Percentiles rank a stretch among this genome's conserved stretches.
Conservation (phyloP, 495 filamentous ascomycete species). For the Penicillium pulvis region DNA sequence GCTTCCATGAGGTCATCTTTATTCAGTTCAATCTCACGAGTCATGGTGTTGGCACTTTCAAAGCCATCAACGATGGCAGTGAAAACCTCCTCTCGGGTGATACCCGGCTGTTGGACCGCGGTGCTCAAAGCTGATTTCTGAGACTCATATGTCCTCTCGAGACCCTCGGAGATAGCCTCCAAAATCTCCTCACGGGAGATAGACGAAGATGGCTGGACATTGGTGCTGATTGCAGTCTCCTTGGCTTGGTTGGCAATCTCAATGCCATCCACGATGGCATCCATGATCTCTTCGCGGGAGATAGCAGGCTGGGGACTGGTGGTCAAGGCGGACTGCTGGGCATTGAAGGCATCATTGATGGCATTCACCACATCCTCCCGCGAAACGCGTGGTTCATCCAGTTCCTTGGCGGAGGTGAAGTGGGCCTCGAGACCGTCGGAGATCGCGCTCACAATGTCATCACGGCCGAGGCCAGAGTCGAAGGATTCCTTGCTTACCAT, state of each 20-base stretch:
- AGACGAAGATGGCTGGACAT: conserved; percentile 26
- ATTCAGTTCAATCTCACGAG: conserved; percentile 61
- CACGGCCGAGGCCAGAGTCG: conserved; percentile 47
- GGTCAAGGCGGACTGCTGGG: conserved; percentile 43
- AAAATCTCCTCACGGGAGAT: conserved; percentile 54
- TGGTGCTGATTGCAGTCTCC: conserved; percentile 26
- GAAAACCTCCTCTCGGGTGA: conserved; percentile 56
- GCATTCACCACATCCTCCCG: conserved; percentile 55
- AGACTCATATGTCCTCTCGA: conserved; percentile 16
- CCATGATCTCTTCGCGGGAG: conserved; percentile 49
- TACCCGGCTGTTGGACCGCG: conserved; percentile 25
- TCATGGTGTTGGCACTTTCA: conserved; percentile 47
- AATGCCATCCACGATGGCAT: conserved; percentile 55
- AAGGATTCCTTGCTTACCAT: conserved; percentile 50
- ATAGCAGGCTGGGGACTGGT: conserved; percentile 12
- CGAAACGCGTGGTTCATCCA: conserved; percentile 42
- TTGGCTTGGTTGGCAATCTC: conserved; percentile 25
- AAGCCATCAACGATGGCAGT: conserved; percentile 61
- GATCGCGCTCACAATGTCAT: conserved; percentile 48
- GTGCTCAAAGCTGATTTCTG: conserved; percentile 26
- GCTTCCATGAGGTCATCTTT: conserved; percentile 68
- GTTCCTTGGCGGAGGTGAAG: conserved; percentile 39
- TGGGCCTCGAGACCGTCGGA: conserved; percentile 47
- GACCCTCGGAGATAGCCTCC: conserved; percentile 38
- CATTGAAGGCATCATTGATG: conserved; percentile 56